These are phyloP conservation scores for Neofusicoccum umdonicola DNA, from an alignment of 2,329 filamentous ascomycete genomes.

Conservation along the genomic window DNA sequence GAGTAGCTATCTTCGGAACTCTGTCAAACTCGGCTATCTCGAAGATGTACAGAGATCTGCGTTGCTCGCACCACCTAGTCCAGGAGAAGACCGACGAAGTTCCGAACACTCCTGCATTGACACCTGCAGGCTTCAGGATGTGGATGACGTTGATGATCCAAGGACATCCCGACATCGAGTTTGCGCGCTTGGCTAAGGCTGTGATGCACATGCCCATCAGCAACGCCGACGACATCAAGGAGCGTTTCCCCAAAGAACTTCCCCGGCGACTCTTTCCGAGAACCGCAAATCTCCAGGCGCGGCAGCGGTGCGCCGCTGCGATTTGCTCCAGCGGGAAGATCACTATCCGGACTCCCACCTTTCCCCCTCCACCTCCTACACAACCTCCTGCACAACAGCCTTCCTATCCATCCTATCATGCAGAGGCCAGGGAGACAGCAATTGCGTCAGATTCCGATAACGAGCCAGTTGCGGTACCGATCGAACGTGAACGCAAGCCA, in stretches of 20 bases:
- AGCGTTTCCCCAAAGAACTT: conserved; percentile 76
- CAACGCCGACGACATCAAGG: conserved; percentile 61
- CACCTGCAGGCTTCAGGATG: conserved; percentile 46
- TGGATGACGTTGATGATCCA: conserved; percentile 74
- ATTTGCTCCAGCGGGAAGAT: conserved; percentile 51
- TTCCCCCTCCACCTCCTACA: conserved; percentile 29
- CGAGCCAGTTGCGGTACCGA: conserved; percentile 46
- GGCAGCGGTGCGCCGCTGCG: conserved; percentile 60
- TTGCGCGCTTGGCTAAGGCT: conserved; percentile 65
- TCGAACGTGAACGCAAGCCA: conserved; percentile 66
- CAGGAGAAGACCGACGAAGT: conserved; percentile 28
- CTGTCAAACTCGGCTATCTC: conserved; percentile 41
- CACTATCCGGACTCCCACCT: conserved; percentile 35
- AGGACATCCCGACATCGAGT: conserved; percentile 74
- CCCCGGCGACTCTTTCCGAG: conserved; percentile 70
- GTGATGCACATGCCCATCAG: conserved; percentile 69
- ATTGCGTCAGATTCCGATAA: conserved; percentile 41
- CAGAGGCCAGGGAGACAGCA: conserved; percentile 27
- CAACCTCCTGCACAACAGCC: conserved; percentile 22
- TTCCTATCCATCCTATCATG: conserved; percentile 28
- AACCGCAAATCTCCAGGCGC: conserved; percentile 54
- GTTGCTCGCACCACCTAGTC: conserved; percentile 50
- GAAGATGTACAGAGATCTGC: conserved; percentile 47
- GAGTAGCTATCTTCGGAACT: conserved; percentile 42
- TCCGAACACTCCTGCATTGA: conserved; percentile 46